These are phyloP conservation scores for Myxozyma mucilagina DNA, from an alignment of 805 yeast species.

Conservation along the genomic window DNA sequence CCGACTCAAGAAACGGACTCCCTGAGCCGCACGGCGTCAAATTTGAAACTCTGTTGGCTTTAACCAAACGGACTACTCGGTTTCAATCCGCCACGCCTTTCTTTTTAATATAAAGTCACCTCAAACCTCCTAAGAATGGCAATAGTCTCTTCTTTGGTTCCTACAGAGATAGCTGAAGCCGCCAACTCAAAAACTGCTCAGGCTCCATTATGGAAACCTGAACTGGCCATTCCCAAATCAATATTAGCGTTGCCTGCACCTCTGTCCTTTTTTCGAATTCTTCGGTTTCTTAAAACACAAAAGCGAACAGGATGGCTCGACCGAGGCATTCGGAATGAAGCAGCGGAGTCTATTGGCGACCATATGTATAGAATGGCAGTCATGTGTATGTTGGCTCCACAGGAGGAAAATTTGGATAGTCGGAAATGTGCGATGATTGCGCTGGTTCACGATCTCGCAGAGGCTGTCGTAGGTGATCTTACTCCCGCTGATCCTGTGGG, in stretches of 20 bases:
- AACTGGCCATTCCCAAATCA: constrained; percentile 50
- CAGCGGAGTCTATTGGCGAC: constrained; percentile 52
- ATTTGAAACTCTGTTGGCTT: neutral
- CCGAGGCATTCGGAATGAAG: constrained; percentile 51
- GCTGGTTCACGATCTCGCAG: constrained; percentile 91
- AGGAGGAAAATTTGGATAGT: constrained; percentile 52
- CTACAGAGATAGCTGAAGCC: neutral
- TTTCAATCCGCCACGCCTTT: neutral
- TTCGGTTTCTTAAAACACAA: constrained; percentile 60
- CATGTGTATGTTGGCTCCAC: constrained; percentile 65
- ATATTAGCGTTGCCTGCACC: constrained; percentile 29
- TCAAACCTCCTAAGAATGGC: neutral
- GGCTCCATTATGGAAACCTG: constrained; percentile 19
- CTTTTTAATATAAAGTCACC: neutral
- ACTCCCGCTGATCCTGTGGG: constrained; percentile 76
- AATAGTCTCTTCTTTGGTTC: neutral
- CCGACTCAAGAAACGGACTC: too few relatives aligned
- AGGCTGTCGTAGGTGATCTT: constrained; percentile 89
- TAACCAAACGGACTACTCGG: neutral
- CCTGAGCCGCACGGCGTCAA: neutral
- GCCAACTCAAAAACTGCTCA: neutral
- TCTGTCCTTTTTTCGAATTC: constrained; percentile 27
- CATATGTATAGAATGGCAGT: constrained; percentile 95
- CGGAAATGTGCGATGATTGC: constrained; percentile 81
- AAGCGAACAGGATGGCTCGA: constrained; percentile 95